Evolutionary conservation across 352 stramenopile genomes (phyloP).

Genomic region (Phytophthora constricta): DNA sequence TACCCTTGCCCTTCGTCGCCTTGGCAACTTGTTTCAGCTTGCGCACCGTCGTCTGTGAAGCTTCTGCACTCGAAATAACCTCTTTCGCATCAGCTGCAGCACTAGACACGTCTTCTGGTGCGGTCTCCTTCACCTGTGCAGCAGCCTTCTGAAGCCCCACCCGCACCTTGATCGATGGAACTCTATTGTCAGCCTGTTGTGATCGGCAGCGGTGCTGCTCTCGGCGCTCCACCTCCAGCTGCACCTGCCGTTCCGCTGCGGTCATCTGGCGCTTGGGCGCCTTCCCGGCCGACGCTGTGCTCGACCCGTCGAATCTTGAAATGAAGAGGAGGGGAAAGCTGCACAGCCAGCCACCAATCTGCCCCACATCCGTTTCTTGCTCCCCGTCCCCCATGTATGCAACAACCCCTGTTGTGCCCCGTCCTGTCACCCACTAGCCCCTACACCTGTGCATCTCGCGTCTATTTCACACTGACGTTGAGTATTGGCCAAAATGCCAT

Average conservation of each 20-base stretch:
- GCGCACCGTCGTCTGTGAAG: neutral
- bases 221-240: neutral
- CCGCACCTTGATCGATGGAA: neutral
- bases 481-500: neutral
- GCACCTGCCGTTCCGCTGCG: neutral
- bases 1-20: neutral
- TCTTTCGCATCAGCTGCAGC: neutral
- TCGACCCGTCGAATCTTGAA: neutral
- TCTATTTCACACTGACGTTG: neutral
- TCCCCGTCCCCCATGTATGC: neutral
- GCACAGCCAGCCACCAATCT: neutral
- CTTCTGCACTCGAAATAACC: neutral
- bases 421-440: neutral
- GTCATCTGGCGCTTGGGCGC: neutral
- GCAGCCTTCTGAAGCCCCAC: neutral
- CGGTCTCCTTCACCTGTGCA: neutral
- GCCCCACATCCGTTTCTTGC: neutral
- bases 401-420: neutral
- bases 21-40: neutral
- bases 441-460: neutral
- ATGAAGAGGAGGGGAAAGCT: neutral
- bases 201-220: neutral
- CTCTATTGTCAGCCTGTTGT: neutral
- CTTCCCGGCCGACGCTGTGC: neutral
- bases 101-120: neutral